These are phyloP conservation scores for Colletotrichum karsti DNA, from an alignment of 2,329 filamentous ascomycete genomes.

Conservation along the genomic window DNA sequence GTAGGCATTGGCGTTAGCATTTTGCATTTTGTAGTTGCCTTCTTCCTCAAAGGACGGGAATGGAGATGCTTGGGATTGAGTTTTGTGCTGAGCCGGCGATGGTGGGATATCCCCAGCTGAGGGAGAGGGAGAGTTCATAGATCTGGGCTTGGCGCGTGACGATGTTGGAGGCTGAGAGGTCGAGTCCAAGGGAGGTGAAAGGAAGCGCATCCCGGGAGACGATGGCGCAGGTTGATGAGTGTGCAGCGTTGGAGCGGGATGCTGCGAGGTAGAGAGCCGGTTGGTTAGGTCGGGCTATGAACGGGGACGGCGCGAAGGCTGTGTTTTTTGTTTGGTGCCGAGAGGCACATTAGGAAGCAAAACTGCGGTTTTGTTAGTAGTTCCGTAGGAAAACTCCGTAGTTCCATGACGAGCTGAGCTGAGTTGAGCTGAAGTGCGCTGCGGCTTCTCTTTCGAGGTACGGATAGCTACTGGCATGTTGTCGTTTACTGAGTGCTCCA, in stretches of 20 bases:
- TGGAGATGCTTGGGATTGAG: background rate
- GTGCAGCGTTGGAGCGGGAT: background rate
- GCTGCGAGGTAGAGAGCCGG: background rate
- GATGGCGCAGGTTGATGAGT: background rate
- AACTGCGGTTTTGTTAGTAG: no score
- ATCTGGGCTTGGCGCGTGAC: background rate
- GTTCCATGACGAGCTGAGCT: no score
- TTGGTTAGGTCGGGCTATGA: background rate
- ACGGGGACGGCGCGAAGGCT: background rate
- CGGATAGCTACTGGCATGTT: no score
- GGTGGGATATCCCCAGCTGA: background rate
- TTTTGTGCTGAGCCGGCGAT: background rate
- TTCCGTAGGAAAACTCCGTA: no score
- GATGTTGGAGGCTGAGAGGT: background rate
- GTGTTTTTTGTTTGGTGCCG: background rate
- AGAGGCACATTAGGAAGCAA: background rate
- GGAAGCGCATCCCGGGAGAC: background rate
- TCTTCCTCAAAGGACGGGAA: no score
- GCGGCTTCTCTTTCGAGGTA: background rate
- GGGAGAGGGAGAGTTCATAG: background rate
- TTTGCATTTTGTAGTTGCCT: no score
- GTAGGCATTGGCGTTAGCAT: no score
- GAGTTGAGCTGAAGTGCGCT: no score
- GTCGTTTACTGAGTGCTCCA: no score
- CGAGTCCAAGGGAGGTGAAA: background rate